These are phyloP conservation scores for Cylindricascospora bacillispora DNA, from an alignment of 1,139 yeast genomes.

Conservation along the genomic window DNA sequence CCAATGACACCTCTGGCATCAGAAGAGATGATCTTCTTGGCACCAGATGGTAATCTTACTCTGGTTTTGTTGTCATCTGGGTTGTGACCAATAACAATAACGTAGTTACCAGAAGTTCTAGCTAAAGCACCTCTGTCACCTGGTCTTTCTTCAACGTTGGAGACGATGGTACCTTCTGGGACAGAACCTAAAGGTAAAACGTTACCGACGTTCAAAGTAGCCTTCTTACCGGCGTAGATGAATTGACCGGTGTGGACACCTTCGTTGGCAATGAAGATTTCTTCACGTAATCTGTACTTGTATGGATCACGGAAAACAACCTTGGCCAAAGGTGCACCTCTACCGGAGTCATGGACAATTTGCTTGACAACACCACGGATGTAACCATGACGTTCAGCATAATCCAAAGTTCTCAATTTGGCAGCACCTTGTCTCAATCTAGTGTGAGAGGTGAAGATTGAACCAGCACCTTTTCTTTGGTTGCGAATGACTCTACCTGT, in stretches of 20 bases:
- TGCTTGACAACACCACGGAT: constrained; percentile 98
- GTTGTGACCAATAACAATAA: constrained; percentile 98
- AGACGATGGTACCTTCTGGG: constrained; percentile 98
- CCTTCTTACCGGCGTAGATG: constrained; percentile 98
- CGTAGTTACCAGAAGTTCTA: constrained; percentile 99
- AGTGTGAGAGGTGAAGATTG: constrained; percentile 99
- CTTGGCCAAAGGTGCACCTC: constrained; percentile 99
- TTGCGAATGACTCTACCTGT: constrained; percentile 99
- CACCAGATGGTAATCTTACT: constrained; percentile 98
- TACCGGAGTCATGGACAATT: constrained; percentile 98
- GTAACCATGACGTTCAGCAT: constrained; percentile 99
- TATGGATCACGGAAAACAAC: constrained; percentile 99
- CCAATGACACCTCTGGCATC: constrained; percentile 99
- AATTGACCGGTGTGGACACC: constrained; percentile 99
- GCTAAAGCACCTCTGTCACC: constrained; percentile 99
- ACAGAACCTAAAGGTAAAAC: constrained; percentile 91
- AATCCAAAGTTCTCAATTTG: constrained; percentile 97
- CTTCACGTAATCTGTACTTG: constrained; percentile 96
- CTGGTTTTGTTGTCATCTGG: constrained; percentile 98
- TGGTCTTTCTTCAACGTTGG: constrained; percentile 97
- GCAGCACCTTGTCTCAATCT: constrained; percentile 99
- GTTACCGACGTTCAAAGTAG: constrained; percentile 95
- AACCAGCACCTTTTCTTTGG: constrained; percentile 99
- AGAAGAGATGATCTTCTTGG: constrained; percentile 91
- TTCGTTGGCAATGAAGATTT: constrained; percentile 98